Evolutionary conservation across 306 rosid genomes (phyloP), one percentile per base, ranked within the genome.

Genomic region (Urtica urens): DNA sequence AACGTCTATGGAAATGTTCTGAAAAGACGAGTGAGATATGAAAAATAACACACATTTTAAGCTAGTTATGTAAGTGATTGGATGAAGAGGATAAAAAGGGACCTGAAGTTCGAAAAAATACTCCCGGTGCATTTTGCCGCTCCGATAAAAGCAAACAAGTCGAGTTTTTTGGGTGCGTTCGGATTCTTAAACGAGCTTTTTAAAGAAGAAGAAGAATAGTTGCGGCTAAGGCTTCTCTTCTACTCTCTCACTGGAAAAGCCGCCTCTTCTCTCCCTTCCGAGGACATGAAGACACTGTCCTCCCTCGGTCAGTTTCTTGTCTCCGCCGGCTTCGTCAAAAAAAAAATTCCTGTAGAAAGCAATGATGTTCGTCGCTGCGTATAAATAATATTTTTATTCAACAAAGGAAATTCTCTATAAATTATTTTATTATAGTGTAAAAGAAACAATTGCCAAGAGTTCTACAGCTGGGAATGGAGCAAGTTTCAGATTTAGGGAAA

Each of bases 71-170:
- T 90, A 15, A 68, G 85, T 71, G 95, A 90, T 42, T 90, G 99
- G 99, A 84, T 85, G 38, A 84, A 81, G 56, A 54, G 94, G 45
- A 85, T 90, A 23, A 64, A 64, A 0, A 56, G 45, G 60, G 92
- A 90, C 59, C 85, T 94, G 95, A 90, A 55, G 58, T 90, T 90
- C 77, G 77, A 65, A 82, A 79, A 94, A 65, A 81, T 85, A 18
- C 81, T 85, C 64, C 95, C 94, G 19, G 94, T 94, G 47, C 99
- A 85, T 65, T 85, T 90, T 67, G 75, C 87, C 7, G 99, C 76
- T 49, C 95, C 99, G 46, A 30, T 90, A 53, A 85, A 73, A n/a
- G 94, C 79, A 20, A 69, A 73, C 47, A 68, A 82, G 60, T 74
- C 87, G 6, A 86, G 80, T 37, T 79, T 90, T 56, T 62, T 68